phyloP scores from a whole-genome alignment of 2,329 filamentous ascomycete species.

The Trichoderma gracile region DNA sequence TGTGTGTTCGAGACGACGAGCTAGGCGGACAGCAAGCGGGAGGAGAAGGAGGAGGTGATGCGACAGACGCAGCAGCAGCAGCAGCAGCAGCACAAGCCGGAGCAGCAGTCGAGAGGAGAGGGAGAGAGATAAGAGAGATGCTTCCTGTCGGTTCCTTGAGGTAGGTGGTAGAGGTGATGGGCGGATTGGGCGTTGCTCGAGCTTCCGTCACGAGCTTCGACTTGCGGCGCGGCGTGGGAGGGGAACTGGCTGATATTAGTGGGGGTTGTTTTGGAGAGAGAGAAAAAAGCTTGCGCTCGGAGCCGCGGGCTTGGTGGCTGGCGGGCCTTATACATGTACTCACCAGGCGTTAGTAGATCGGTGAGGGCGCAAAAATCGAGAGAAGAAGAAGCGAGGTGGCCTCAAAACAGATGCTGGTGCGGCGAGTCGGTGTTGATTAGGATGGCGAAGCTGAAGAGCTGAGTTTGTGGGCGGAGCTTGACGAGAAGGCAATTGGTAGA shows the following conservation, averaged over 20 bases:
- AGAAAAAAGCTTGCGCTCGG: constrained; percentile 7
- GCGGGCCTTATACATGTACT: too few species aligned
- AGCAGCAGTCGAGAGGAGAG: not conserved
- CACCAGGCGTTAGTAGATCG: not conserved
- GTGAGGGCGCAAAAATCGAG: not conserved
- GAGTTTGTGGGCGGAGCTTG: constrained; percentile 8
- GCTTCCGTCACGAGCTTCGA: constrained; percentile 26
- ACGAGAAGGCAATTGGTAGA: not conserved
- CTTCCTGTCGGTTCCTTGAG: not conserved
- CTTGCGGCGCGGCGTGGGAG: constrained; percentile 17
- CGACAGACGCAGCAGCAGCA: too few species aligned
- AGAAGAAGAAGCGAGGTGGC: constrained; percentile 21
- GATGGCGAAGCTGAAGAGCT: not conserved
- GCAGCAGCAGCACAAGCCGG: too few species aligned
- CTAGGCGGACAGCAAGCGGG: not conserved
- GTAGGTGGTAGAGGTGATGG: not conserved
- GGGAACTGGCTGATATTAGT: constrained; percentile 19
- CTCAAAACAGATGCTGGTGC: not conserved
- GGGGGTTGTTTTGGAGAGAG: constrained; percentile 1
- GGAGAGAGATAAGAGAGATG: not conserved
- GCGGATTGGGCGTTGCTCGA: constrained; percentile 5
- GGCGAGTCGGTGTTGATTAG: not conserved
- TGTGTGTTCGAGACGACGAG: constrained; percentile 32
- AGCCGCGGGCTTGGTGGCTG: not conserved
- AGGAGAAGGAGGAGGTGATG: too few species aligned